Evolutionary conservation across 1,139 yeast genomes (phyloP), one percentile per base, ranked within the genome.

Genomic region (Lodderomyces metapsilosis): DNA sequence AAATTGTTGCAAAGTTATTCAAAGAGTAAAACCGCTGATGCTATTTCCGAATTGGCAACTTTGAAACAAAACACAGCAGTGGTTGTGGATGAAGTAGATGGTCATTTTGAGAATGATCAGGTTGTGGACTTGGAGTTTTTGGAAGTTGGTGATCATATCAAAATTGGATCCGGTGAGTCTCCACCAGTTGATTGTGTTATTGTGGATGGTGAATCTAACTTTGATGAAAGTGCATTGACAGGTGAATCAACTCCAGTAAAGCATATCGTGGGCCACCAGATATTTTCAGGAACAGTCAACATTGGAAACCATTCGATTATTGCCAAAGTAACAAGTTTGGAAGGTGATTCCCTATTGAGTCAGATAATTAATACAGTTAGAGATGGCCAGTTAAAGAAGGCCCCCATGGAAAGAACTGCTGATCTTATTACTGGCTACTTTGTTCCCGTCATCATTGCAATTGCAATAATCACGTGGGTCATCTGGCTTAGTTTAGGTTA

Each of bases 201-300:
- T 16, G 61, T 75, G n/a, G 67, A 71, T 9, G 88, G 88, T 1
- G 52, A 59, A 2, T 59, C 85, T 0, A 77, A 77, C 31, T 83
- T 86, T 58, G 88, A 86, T 53, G 94, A 85, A 54, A 78, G 88
- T 34, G 87, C 91, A 17, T 66, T 86, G 13, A 85, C 94, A 0
- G 95, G 95, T 24, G 95, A 85, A 56, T 77, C 84, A 0, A 58
- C 61, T 11, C 74, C 80, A 1, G 76, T 78, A 4, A 61, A 61
- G 17, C 82, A 74, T 50, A 41, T 44, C 1, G 62, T 65, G 1
- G 84, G 84, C 2, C 88, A 84, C 47, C 85, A 81, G 47, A 67
- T 84, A 1, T 85, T 75, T 59, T 82, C 89, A 0, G 94, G 92
- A 2, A 83, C 92, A 0, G 74, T 84, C 2, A 85, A 84, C 51